phyloP scores from a whole-genome alignment of 169 alveolate species.

The Cytauxzoon felis region DNA sequence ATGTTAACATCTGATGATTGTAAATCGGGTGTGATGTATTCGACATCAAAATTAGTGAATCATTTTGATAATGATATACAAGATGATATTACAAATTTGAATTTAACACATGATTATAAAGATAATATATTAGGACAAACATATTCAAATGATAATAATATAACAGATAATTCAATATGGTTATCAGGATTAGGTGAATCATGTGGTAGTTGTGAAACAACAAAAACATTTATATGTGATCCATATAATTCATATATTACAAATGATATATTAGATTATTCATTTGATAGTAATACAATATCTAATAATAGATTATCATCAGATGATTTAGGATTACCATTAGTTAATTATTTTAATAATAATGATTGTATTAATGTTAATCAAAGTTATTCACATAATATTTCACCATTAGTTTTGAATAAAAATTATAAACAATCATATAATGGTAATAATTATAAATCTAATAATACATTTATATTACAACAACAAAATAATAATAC shows the following conservation, averaged over 20 bases:
- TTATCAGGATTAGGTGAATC: constrained; percentile 20
- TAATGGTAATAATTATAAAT: neutral
- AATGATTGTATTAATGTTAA: neutral
- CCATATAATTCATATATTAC: neutral
- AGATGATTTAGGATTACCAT: constrained; percentile 9
- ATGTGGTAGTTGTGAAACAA: constrained; percentile 5
- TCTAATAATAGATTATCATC: neutral
- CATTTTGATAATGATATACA: neutral
- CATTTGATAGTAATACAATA: neutral
- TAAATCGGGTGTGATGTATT: neutral
- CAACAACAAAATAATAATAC: neutral
- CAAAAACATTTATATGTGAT: constrained; percentile 10
- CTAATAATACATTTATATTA: neutral
- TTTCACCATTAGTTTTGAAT: neutral
- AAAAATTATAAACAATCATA: neutral
- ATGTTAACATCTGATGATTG: neutral
- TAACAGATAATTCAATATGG: neutral
- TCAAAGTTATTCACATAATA: neutral
- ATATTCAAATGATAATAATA: neutral
- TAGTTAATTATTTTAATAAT: constrained; percentile 4
- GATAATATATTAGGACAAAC: neutral
- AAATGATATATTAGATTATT: neutral
- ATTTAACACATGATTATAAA: neutral
- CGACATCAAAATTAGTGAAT: neutral
- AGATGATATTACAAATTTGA: neutral